A percentile compares a stretch with the other conserved stretches of the same genome.
Evolutionary conservation across 805 yeast genomes (phyloP).

Genomic region (Saturnispora diversa): DNA sequence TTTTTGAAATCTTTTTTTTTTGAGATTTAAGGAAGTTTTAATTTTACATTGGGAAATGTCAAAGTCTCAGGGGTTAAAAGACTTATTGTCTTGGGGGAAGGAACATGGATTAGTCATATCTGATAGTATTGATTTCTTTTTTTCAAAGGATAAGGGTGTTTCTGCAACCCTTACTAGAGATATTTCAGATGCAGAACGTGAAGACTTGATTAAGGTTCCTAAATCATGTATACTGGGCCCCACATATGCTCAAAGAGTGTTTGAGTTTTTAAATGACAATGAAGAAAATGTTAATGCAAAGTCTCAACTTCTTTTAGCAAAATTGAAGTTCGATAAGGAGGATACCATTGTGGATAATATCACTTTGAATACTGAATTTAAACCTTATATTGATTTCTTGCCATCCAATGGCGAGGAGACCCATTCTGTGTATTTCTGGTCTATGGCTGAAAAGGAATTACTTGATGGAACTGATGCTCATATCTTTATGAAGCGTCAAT

Average conservation of each 20-base stretch:
- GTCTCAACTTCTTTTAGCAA: slow-evolving; percentile 34
- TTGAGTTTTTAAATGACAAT: slow-evolving; percentile 8
- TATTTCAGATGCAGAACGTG: slow-evolving; percentile 7
- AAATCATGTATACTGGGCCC: slow-evolving; percentile 32
- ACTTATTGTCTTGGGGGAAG: slow-evolving; percentile 25
- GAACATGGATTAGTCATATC: slow-evolving; percentile 33
- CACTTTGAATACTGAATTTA: slow-evolving; percentile 24
- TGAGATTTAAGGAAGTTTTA: too few relatives aligned
- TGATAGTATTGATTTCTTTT: slow-evolving; percentile 28
- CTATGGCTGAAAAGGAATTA: slow-evolving; percentile 38
- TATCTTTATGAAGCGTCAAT: slow-evolving; percentile 42
- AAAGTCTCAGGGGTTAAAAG: not conserved
- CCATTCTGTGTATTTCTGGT: slow-evolving; percentile 66
- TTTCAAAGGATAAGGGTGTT: slow-evolving; percentile 29
- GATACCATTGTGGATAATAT: slow-evolving; percentile 14
- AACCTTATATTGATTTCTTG: slow-evolving; percentile 41
- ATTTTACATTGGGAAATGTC: too few relatives aligned
- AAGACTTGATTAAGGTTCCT: slow-evolving; percentile 33
- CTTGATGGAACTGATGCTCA: slow-evolving; percentile 65
- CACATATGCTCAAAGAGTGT: slow-evolving; percentile 26
- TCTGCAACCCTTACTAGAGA: slow-evolving; percentile 24
- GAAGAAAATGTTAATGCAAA: slow-evolving; percentile 26
- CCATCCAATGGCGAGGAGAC: slow-evolving; percentile 36
- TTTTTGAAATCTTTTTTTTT: not conserved
- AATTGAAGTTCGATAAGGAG: slow-evolving; percentile 32